Base-by-base conservation (phyloP, 2,329 filamentous ascomycete genomes). In the Colletotrichum lentis region DNA sequence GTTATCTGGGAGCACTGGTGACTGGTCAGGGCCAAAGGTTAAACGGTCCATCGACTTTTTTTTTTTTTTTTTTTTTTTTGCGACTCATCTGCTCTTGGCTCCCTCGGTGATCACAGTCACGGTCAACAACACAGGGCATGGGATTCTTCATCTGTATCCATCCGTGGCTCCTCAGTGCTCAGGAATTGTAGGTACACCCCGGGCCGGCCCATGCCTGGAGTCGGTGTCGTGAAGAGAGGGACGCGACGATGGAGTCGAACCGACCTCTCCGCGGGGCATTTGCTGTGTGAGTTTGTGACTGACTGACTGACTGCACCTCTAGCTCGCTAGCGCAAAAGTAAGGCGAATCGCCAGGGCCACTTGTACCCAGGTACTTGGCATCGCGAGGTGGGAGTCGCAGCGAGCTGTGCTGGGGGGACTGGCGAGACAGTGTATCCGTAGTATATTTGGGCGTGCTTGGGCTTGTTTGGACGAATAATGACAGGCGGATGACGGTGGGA, bases 301-400 rank as follows among this genome's bases (percentile, higher is more conserved):
- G 50, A 62, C 43, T 24, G 64, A 64, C 61, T 47, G 46, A 55
- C 41, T 41, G 46, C 57, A 62, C 61, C 62, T 55, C 55, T 68
- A 62, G 62, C n/a, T n/a, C n/a, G n/a, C n/a, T 68, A 65, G 65
- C 62, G 62, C 55, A 31, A 61, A 61, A 53, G 57, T 35, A 68
- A 60, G 22, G 49, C 43, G 55, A 43, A 35, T 37, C 31, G 27
- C 31, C 50, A 58, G 64, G 53, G 43, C 22, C 39, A 0, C 39
- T 20, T 41, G 65, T 68, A 60, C 37, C 62, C 2, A 37, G 54
- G 55, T 60, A 68, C 61, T 39, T 68, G 46, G 49, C 3, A 27
- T 27, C 24, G 37, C 49, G 39, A 50, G 20, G 35, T 39, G 24
- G 10, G 47, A 62, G 55, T 53, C 41, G 47, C 56, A 39, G 56